phyloP scores from a whole-genome alignment of 2,329 filamentous ascomycete species.

The Microsporum canis region DNA sequence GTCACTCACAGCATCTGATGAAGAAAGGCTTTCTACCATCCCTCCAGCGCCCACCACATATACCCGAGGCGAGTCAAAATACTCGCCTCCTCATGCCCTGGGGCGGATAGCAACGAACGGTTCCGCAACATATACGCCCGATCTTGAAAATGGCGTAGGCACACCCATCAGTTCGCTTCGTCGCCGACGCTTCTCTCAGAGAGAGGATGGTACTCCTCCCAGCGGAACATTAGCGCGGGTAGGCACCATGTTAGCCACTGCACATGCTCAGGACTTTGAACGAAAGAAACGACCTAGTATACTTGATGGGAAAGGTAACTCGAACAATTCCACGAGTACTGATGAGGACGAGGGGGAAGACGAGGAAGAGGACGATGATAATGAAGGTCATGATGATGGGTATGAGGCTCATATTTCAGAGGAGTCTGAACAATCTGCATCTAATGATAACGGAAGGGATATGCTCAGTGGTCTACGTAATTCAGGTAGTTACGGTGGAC shows the following conservation, averaged over 20 bases:
- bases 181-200: slow-evolving; percentile 16
- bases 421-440: background rate
- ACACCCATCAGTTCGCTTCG: slow-evolving; percentile 10
- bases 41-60: background rate
- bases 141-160: slow-evolving; percentile 4
- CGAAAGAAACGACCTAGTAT: slow-evolving; percentile 52
- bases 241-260: slow-evolving; percentile 62
- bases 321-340: slow-evolving; percentile 25
- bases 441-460: background rate
- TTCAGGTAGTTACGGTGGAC: background rate
- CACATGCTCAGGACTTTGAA: slow-evolving; percentile 87
- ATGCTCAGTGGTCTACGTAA: background rate
- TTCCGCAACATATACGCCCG: slow-evolving; percentile 11
- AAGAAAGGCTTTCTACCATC: background rate
- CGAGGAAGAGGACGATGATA: slow-evolving; percentile 24
- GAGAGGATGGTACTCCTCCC: slow-evolving; percentile 17
- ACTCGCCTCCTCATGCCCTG: background rate
- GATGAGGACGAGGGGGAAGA: slow-evolving; percentile 31
- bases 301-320: slow-evolving; percentile 24
- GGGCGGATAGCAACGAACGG: slow-evolving; percentile 3
- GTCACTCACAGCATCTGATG: slow-evolving; percentile 11
- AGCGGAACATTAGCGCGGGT: slow-evolving; percentile 40
- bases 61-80: background rate
- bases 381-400: slow-evolving; percentile 8
- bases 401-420: slow-evolving; percentile 1